Conservation (phyloP, 2,329 filamentous ascomycete genomes). For the Teratosphaeria gauchensis region DNA sequence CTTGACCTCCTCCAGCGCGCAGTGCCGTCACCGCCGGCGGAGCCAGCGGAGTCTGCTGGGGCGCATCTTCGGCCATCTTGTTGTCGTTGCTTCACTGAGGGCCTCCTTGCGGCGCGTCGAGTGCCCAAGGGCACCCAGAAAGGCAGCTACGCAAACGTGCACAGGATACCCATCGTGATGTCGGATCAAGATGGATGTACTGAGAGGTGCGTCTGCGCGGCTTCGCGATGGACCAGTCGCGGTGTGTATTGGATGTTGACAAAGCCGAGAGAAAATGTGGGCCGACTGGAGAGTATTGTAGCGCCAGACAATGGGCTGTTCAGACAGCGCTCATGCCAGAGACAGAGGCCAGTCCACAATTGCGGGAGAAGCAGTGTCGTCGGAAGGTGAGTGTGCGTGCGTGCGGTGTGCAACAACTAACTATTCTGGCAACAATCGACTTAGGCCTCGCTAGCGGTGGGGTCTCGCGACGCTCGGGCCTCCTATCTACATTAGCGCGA, state of each 20-base stretch:
- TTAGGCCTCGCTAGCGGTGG: too few species aligned
- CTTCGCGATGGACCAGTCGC: not conserved
- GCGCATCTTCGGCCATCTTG: slow-evolving; percentile 8
- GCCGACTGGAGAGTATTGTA: not conserved
- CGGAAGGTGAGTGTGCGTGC: not conserved
- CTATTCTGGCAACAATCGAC: too few species aligned
- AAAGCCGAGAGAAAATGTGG: not conserved
- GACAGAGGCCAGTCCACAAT: not conserved
- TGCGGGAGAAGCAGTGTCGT: not conserved
- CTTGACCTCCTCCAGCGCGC: slow-evolving; percentile 28
- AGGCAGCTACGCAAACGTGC: slow-evolving; percentile 2
- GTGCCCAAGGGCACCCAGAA: slow-evolving; percentile 3
- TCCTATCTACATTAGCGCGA: not conserved
- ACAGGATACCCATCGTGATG: slow-evolving; percentile 3
- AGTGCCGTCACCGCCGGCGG: slow-evolving; percentile 36
- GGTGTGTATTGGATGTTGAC: not conserved
- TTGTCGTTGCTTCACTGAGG: not conserved
- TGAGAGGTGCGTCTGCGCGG: not conserved
- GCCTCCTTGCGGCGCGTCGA: not conserved
- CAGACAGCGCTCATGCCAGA: not conserved
- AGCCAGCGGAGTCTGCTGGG: slow-evolving; percentile 24
- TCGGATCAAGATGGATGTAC: slow-evolving; percentile 1
- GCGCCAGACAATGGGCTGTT: not conserved
- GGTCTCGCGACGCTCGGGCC: not conserved
- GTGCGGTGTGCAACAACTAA: not conserved